Evolutionary conservation across 345 rosid genomes (phyloP).

Genomic region (Brassica cretica): DNA sequence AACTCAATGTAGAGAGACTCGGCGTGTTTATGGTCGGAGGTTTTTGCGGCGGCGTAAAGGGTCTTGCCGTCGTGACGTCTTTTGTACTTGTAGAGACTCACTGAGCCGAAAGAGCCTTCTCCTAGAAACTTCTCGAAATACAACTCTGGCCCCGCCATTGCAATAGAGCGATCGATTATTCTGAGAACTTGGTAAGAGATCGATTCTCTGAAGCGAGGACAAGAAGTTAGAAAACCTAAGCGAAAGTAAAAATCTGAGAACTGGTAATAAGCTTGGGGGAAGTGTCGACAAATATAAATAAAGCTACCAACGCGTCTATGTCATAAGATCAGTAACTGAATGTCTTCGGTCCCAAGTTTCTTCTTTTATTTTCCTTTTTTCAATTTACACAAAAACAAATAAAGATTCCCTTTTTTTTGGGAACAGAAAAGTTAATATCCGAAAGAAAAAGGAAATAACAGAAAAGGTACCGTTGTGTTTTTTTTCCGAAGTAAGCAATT

Average conservation of each 20-base stretch:
- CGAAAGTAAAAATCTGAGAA: not conserved
- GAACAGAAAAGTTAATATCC: not conserved
- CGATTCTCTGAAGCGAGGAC: not conserved
- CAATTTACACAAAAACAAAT: not conserved
- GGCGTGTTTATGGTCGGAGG: conserved; percentile 23
- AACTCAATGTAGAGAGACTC: conserved; percentile 43
- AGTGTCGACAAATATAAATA: not conserved
- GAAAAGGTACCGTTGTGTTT: not conserved
- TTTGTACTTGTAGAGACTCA: not conserved
- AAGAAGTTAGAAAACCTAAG: not conserved
- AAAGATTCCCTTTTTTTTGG: not conserved
- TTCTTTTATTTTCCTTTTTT: not conserved
- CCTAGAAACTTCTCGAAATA: not conserved
- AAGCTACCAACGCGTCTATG: not conserved
- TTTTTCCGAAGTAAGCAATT: not conserved
- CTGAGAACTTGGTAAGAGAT: not conserved
- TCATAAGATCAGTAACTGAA: not conserved
- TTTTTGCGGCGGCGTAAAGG: conserved; percentile 38
- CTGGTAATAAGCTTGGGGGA: not conserved
- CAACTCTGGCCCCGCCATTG: conserved; percentile 1
- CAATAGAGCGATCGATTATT: not conserved
- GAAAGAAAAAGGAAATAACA: not conserved
- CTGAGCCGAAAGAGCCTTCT: not conserved
- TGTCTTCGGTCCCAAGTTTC: not conserved
- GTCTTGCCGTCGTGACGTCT: not conserved